These are phyloP conservation scores for Dioscorea zingiberensis DNA, from an alignment of 106 monocot species.

Conservation along the genomic window DNA sequence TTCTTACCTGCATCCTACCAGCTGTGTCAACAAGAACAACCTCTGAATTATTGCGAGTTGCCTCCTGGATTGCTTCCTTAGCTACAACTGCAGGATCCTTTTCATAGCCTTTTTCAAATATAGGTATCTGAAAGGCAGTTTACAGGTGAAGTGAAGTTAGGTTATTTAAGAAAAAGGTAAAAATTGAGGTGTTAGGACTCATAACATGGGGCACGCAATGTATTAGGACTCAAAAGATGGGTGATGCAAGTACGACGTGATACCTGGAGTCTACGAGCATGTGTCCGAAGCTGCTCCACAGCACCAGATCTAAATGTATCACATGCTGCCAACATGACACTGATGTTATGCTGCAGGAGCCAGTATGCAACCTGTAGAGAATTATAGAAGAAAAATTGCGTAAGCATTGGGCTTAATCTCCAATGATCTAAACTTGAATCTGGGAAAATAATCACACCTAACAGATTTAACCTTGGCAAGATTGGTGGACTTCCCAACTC, in stretches of 20 bases:
- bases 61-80: slow-evolving; percentile 36
- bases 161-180: not conserved
- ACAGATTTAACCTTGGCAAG: slow-evolving; percentile 75
- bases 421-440: not conserved
- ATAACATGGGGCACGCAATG: not conserved
- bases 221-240: no score
- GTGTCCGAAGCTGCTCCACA: slow-evolving; percentile 96
- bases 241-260: no score
- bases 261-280: slow-evolving; percentile 98
- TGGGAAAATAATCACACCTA: not conserved
- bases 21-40: slow-evolving; percentile 44
- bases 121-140: slow-evolving; percentile 58
- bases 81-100: slow-evolving; percentile 98
- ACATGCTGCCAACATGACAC: slow-evolving; percentile 93
- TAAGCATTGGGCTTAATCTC: not conserved
- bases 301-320: slow-evolving; percentile 99
- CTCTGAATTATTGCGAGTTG: not conserved
- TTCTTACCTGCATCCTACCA: slow-evolving; percentile 88
- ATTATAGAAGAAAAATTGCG: not conserved
- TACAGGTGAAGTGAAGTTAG: not conserved
- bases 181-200: not conserved
- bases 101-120: slow-evolving; percentile 97
- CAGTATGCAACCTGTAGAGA: slow-evolving; percentile 83
- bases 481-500: slow-evolving; percentile 98
- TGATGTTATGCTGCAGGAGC: slow-evolving; percentile 89